phyloP scores from a whole-genome alignment of 2,329 filamentous ascomycete genomes.

The Chrysoporthe austroafricana region DNA sequence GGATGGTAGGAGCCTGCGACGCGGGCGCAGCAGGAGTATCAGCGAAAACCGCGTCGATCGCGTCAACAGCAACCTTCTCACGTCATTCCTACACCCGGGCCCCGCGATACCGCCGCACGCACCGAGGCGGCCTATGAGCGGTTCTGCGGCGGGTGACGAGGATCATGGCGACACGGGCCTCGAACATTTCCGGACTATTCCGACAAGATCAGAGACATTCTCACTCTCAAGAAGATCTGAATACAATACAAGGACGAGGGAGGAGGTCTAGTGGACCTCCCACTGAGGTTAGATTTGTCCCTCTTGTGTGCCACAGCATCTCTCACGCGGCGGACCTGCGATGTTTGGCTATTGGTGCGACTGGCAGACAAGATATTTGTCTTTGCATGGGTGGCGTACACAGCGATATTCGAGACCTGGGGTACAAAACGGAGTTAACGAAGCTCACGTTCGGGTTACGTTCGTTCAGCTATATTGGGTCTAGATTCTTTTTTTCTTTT shows the following conservation, averaged over 20 bases:
- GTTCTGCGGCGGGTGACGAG: slow-evolving; percentile 13
- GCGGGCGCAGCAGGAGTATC: slow-evolving; percentile 44
- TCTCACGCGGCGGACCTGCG: not conserved
- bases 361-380: slow-evolving; percentile 1
- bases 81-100: slow-evolving; percentile 53
- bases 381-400: slow-evolving; percentile 25
- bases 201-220: slow-evolving; percentile 25
- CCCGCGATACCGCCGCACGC: slow-evolving; percentile 41
- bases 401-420: slow-evolving; percentile 14
- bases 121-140: slow-evolving; percentile 16
- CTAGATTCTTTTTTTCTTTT: slow-evolving; percentile 4
- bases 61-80: slow-evolving; percentile 45
- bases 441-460: not conserved
- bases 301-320: not conserved
- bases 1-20: slow-evolving; percentile 32
- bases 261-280: slow-evolving; percentile 19
- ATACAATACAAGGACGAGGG: slow-evolving; percentile 21
- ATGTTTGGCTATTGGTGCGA: not conserved
- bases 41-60: slow-evolving; percentile 34
- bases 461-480: slow-evolving; percentile 6
- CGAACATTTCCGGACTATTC: slow-evolving; percentile 20
- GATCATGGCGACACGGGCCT: slow-evolving; percentile 1
- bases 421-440: not conserved
- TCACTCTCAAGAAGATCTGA: slow-evolving; percentile 23
- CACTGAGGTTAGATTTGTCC: not conserved